These are phyloP conservation scores for Lathyrus oleraceus DNA, from an alignment of 306 rosid genomes.

Conservation along the genomic window DNA sequence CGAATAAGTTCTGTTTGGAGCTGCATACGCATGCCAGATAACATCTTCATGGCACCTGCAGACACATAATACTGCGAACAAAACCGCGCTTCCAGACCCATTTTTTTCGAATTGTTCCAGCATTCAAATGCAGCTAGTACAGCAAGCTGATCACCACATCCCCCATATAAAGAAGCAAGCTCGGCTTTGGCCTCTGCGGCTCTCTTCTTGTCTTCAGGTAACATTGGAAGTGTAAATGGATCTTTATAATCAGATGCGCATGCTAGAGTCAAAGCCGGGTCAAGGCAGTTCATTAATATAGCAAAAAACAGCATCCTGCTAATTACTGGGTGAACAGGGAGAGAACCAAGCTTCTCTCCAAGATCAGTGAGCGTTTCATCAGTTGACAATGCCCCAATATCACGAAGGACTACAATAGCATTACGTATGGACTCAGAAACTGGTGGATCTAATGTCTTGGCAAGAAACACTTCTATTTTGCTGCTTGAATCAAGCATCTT, in stretches of 20 bases:
- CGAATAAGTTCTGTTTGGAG: conserved; percentile 70
- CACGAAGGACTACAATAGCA: conserved; percentile 78
- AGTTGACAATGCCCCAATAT: conserved; percentile 80
- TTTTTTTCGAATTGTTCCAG: conserved; percentile 69
- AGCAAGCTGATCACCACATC: conserved; percentile 85
- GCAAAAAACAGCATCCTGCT: conserved; percentile 92
- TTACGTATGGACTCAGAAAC: conserved; percentile 69
- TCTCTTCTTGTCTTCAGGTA: conserved; percentile 53
- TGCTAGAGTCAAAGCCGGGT: conserved; percentile 94
- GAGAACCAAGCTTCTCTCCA: conserved; percentile 86
- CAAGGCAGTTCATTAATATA: conserved; percentile 89
- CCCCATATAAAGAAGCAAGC: conserved; percentile 78
- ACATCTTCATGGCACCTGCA: conserved; percentile 62
- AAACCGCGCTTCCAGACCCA: conserved; percentile 58
- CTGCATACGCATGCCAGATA: conserved; percentile 76
- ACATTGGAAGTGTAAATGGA: conserved; percentile 87
- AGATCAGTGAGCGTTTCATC: conserved; percentile 79
- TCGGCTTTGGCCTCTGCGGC: conserved; percentile 66
- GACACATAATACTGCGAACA: conserved; percentile 71
- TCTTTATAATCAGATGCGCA: conserved; percentile 79
- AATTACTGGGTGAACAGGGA: conserved; percentile 89
- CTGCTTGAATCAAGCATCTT: conserved; percentile 80
- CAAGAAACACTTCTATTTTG: conserved; percentile 67
- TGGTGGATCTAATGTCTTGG: conserved; percentile 92
- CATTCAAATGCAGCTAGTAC: conserved; percentile 79